Evolutionary conservation across 1,284 basidiomycete genomes (phyloP), one percentile per base, ranked within the genome.

Genomic region (Malassezia pachydermatis): DNA sequence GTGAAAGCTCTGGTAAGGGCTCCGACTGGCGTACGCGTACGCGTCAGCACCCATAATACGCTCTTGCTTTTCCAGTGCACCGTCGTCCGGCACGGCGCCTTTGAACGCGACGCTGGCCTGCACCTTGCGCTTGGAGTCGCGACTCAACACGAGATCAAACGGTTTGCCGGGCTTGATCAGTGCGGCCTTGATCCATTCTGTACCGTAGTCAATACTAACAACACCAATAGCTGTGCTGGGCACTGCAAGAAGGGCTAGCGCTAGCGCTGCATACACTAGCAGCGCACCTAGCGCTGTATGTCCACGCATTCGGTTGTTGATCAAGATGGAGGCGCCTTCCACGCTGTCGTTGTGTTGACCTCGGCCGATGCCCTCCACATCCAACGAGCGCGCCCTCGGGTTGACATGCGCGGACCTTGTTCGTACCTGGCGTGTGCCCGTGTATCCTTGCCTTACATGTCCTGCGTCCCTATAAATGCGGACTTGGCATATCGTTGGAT

Each of bases 51-150:
- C 88, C 74, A 95, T 90, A 28, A 90, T 74, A 49, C 89, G 77
- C 67, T 96, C 90, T 28, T 38, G 36, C 32, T 33, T 14, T 20
- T 40, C 81, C 17, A 50, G 32, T 6, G 16, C 36, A 30, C 62
- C 62, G 16, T 62, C 59, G 13, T 50, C 37, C 27, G 55, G 60
- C 49, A 57, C 60, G 30, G 62, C 55, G 20, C 46, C 51, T 34
- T 71, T 65, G 63, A 69, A 71, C 4, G 63, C 62, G 33, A 64
- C 95, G 1, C 83, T 81, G 19, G 86, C 81, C 62, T 85, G 84
- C 44, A 95, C 88, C 76, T 98, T 98, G 58, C 92, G 79, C 76
- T 95, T 96, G 33, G 88, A 92, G 73, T 96, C 92, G 70, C 87
- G 86, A 75, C 94, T 90, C 41, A 98, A 77, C 28, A 99, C 78